Evolutionary conservation across 768 basidiomycete genomes (phyloP).

Genomic region (Trichaptum fuscoviolaceum): DNA sequence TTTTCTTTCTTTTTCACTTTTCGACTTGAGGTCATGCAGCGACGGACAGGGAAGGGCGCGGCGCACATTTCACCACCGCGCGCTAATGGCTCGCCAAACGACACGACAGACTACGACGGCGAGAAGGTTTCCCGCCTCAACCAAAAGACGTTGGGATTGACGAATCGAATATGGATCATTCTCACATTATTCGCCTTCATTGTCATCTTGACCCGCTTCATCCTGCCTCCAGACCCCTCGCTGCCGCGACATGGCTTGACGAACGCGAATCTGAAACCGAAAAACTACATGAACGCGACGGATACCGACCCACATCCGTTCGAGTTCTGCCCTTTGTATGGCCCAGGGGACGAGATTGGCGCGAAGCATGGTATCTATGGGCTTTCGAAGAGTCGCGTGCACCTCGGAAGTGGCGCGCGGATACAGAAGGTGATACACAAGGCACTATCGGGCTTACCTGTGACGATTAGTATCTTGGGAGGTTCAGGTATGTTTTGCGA

Average conservation of each 20-base stretch:
- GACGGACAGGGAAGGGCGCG: slow-evolving; percentile 47
- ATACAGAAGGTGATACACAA: slow-evolving; percentile 79
- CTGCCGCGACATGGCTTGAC: slow-evolving; percentile 22
- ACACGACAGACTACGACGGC: slow-evolving; percentile 39
- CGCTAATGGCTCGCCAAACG: slow-evolving; percentile 29
- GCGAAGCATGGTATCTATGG: slow-evolving; percentile 70
- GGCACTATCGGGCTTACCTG: slow-evolving; percentile 77
- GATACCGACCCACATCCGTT: slow-evolving; percentile 64
- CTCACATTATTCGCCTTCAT: slow-evolving; percentile 47
- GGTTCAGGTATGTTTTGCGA: slow-evolving; percentile 63
- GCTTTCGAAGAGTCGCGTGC: slow-evolving; percentile 68
- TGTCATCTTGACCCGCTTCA: slow-evolving; percentile 50
- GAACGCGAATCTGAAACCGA: slow-evolving; percentile 48
- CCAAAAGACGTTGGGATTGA: slow-evolving; percentile 56
- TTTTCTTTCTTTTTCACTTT: not conserved
- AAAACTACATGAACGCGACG: slow-evolving; percentile 76
- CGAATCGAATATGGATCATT: slow-evolving; percentile 66
- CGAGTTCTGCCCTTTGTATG: slow-evolving; percentile 85
- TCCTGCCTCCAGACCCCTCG: slow-evolving; percentile 36
- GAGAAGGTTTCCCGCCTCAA: slow-evolving; percentile 50
- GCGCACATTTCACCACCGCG: slow-evolving; percentile 52
- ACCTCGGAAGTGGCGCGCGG: slow-evolving; percentile 76
- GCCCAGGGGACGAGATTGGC: slow-evolving; percentile 75
- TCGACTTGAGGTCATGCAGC: slow-evolving; percentile 40
- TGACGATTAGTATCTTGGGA: slow-evolving; percentile 87